Evolutionary conservation across 345 rosid species (phyloP).

Genomic region (Hibiscus mutabilis): DNA sequence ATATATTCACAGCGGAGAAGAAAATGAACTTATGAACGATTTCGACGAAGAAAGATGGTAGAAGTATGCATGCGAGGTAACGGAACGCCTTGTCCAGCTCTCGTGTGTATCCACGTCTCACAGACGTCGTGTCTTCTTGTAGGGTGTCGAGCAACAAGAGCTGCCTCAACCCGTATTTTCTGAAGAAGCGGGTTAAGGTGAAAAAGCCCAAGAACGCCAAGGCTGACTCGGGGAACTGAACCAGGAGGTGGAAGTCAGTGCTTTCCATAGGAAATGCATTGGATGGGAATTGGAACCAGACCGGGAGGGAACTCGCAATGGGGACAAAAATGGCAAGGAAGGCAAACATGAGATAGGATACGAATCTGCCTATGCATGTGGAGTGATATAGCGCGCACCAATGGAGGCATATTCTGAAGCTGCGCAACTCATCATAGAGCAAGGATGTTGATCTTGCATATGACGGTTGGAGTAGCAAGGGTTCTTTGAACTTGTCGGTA

Average conservation of each 20-base stretch:
- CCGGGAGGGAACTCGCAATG: slow-evolving; percentile 26
- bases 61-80: slow-evolving; percentile 52
- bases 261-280: slow-evolving; percentile 21
- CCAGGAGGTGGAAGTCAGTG: slow-evolving; percentile 46
- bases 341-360: slow-evolving; percentile 42
- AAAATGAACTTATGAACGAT: slow-evolving; percentile 57
- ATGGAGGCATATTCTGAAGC: slow-evolving; percentile 49
- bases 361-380: slow-evolving; percentile 33
- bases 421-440: slow-evolving; percentile 38
- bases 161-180: slow-evolving; percentile 39
- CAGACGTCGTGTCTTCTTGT: slow-evolving; percentile 37
- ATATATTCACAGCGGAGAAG: slow-evolving; percentile 39
- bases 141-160: slow-evolving; percentile 61
- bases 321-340: slow-evolving; percentile 46
- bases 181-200: slow-evolving; percentile 48
- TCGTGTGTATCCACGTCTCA: slow-evolving; percentile 38
- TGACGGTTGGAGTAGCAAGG: slow-evolving; percentile 28
- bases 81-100: slow-evolving; percentile 61
- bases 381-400: slow-evolving; percentile 75
- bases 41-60: slow-evolving; percentile 62
- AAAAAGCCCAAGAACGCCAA: slow-evolving; percentile 51
- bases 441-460: slow-evolving; percentile 31
- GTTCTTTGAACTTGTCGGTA: not conserved
- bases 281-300: slow-evolving; percentile 18
- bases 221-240: slow-evolving; percentile 63